These are phyloP conservation scores for Thielaviopsis euricoi DNA, from an alignment of 2,329 filamentous ascomycete species.

Conservation along the genomic window DNA sequence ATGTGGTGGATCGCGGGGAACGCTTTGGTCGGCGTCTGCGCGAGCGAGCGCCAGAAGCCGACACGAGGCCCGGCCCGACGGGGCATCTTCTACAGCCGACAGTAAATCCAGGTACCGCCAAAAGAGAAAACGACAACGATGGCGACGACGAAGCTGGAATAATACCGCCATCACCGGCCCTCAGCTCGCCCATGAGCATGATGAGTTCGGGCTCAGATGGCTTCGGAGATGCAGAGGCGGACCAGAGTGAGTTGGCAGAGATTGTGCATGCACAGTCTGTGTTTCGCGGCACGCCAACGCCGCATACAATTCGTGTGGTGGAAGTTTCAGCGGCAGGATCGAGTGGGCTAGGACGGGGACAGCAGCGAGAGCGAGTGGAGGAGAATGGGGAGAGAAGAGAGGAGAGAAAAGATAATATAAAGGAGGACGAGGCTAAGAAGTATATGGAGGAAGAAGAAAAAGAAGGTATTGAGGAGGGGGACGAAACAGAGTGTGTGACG, in stretches of 20 bases:
- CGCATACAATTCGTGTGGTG: background rate
- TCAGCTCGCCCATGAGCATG: background rate
- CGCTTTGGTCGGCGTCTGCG: background rate
- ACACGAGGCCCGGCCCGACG: background rate
- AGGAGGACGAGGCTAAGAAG: background rate
- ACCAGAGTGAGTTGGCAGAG: background rate
- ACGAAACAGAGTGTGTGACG: background rate
- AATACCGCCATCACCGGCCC: background rate
- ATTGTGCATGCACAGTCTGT: background rate
- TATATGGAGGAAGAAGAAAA: background rate
- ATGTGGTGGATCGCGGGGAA: background rate
- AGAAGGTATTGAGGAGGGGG: background rate
- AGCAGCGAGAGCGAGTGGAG: background rate
- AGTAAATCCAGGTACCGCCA: background rate
- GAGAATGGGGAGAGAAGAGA: too few species aligned
- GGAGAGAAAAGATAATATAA: background rate
- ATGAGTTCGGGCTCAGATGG: background rate
- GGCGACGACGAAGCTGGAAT: background rate
- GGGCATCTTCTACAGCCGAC: background rate
- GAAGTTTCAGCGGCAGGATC: background rate
- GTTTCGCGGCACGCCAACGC: background rate
- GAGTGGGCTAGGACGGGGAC: background rate
- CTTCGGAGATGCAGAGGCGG: background rate
- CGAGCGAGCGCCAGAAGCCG: background rate
- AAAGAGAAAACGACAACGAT: background rate